Evolutionary conservation across 345 rosid species (phyloP).

Genomic region (Microcos paniculata): DNA sequence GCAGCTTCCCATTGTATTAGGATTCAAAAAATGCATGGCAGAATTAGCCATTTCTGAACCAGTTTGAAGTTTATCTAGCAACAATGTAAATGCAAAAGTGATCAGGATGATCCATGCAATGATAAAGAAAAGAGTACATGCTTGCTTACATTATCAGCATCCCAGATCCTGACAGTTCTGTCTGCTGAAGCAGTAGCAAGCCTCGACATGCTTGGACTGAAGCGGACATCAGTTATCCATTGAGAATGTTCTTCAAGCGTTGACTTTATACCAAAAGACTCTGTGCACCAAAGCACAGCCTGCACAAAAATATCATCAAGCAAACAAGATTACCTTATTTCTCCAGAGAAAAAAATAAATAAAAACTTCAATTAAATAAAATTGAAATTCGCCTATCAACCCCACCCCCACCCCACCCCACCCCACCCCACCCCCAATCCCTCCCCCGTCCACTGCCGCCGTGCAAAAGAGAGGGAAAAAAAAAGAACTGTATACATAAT

Average conservation of each 20-base stretch:
- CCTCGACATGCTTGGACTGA: slow-evolving; percentile 57
- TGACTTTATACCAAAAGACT: slow-evolving; percentile 44
- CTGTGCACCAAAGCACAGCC: slow-evolving; percentile 68
- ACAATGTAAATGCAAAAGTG: slow-evolving; percentile 8
- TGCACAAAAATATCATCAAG: slow-evolving; percentile 25
- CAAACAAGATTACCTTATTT: neutral
- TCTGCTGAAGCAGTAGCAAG: slow-evolving; percentile 74
- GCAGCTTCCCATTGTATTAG: neutral
- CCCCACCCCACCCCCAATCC: no score
- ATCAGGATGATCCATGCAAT: neutral
- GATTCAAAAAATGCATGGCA: neutral
- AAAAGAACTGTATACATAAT: neutral
- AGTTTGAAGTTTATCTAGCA: neutral
- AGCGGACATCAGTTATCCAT: slow-evolving; percentile 68
- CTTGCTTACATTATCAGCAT: slow-evolving; percentile 53
- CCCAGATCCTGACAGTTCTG: slow-evolving; percentile 73
- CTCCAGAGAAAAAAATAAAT: neutral
- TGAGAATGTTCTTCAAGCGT: slow-evolving; percentile 61
- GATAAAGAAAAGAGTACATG: neutral
- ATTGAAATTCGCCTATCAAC: slow-evolving; percentile 1
- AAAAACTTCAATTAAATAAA: neutral
- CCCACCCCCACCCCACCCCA: no score
- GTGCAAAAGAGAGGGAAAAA: no score
- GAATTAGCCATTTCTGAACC: neutral
- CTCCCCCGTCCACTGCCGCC: no score